Conservation (phyloP, 805 yeast genomes). For the Kazachstania kunashirensis region DNA sequence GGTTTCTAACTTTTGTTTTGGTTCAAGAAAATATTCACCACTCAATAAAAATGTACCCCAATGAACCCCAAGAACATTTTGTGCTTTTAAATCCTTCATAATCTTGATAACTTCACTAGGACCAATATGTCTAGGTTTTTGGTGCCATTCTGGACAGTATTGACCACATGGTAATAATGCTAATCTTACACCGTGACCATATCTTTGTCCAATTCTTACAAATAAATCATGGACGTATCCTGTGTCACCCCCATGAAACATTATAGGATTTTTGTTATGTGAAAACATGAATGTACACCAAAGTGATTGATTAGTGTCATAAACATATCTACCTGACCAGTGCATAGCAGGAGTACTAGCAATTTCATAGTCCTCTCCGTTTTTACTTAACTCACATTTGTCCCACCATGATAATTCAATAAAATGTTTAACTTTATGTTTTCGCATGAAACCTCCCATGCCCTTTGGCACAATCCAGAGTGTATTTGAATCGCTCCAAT, state of each 20-base stretch:
- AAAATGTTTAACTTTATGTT: conserved; percentile 49
- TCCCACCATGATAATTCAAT: conserved; percentile 95
- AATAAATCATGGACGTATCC: conserved; percentile 77
- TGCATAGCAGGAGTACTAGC: conserved; percentile 94
- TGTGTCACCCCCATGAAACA: conserved; percentile 92
- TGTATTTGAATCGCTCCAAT: conserved; percentile 22
- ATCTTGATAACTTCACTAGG: conserved; percentile 71
- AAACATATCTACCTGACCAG: conserved; percentile 84
- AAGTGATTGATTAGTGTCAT: conserved; percentile 69
- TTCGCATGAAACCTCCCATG: conserved; percentile 46
- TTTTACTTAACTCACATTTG: conserved; percentile 34
- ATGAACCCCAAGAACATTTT: conserved; percentile 75
- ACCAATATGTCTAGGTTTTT: conserved; percentile 75
- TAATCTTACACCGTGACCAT: conserved; percentile 49
- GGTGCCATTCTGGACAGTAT: conserved; percentile 92
- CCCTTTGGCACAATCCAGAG: conserved; percentile 92
- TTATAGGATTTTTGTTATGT: conserved; percentile 55
- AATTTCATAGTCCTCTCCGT: conserved; percentile 52
- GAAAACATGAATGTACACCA: conserved; percentile 84
- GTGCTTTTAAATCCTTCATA: conserved; percentile 50
- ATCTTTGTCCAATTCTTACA: conserved; percentile 49
- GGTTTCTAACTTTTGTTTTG: conserved; percentile 48
- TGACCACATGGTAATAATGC: conserved; percentile 90
- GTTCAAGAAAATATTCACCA: conserved; percentile 81
- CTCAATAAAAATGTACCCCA: conserved; percentile 94